Conservation (phyloP, 352 stramenopile species). For the Globisporangium barbulae region DNA sequence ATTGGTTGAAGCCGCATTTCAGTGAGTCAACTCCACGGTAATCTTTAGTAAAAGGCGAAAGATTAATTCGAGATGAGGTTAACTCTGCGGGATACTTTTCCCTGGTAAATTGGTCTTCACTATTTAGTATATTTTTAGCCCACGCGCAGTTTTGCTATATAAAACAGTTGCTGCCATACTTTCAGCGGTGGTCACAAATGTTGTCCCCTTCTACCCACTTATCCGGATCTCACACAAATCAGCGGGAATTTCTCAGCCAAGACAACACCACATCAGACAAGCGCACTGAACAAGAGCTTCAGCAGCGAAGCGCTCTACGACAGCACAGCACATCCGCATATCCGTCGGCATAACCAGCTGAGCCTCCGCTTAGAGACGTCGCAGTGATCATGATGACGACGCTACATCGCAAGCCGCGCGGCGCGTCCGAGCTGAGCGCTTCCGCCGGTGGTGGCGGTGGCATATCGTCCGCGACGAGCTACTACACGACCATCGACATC, state of each 20-base stretch:
- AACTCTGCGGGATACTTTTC: conserved; percentile 31
- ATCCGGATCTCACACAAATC: neutral
- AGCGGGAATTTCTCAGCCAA: neutral
- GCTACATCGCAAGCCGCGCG: conserved; percentile 14
- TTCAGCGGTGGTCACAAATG: neutral
- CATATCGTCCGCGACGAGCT: neutral
- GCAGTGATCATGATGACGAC: conserved; percentile 1
- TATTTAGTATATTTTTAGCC: neutral
- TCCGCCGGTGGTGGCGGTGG: neutral
- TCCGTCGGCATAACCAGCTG: neutral
- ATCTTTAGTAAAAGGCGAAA: conserved; percentile 95
- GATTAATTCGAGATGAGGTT: conserved; percentile 83
- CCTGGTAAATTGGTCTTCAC: fast-evolving
- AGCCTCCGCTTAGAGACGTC: neutral
- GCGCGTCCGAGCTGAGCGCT: neutral
- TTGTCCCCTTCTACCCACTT: neutral
- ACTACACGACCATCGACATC: conserved; percentile 17
- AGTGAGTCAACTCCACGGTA: conserved; percentile 84
- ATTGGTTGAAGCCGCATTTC: conserved; percentile 75
- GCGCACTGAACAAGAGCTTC: neutral
- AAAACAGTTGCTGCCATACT: neutral
- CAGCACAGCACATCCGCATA: neutral
- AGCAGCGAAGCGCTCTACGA: neutral
- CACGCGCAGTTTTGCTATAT: neutral
- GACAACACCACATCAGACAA: neutral